Evolutionary conservation across 352 stramenopile genomes (phyloP).

Genomic region (Aphanomyces astaci): DNA sequence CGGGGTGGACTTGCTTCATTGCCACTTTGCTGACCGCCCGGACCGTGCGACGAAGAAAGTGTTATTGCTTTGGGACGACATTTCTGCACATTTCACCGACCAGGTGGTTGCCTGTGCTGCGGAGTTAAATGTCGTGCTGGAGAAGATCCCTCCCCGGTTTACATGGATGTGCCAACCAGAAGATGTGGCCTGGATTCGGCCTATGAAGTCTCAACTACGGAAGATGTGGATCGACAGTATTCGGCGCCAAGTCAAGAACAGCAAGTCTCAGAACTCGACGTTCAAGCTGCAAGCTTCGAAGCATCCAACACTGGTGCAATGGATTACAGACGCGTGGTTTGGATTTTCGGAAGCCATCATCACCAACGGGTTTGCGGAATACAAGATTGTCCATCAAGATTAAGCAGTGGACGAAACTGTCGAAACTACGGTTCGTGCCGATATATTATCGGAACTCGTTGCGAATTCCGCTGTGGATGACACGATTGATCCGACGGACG

Average conservation of each 20-base stretch:
- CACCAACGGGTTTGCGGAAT: too few species aligned
- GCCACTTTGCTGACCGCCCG: not conserved
- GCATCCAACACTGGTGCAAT: too few species aligned
- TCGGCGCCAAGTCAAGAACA: conserved; percentile 27
- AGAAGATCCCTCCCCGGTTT: conserved; percentile 9
- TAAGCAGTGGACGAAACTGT: not conserved
- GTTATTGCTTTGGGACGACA: conserved; percentile 10
- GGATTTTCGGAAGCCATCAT: too few species aligned
- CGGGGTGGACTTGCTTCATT: not conserved
- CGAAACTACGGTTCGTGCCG: not conserved
- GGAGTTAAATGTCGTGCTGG: not conserved
- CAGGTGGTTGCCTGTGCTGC: not conserved
- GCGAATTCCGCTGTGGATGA: not conserved
- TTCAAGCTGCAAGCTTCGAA: too few species aligned
- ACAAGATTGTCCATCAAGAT: too few species aligned
- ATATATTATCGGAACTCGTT: not conserved
- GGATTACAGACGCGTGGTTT: too few species aligned
- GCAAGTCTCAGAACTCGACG: conserved; percentile 27
- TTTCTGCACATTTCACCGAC: conserved; percentile 5
- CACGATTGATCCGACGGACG: not conserved
- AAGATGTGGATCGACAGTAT: conserved; percentile 27
- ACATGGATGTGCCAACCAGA: conserved; percentile 7
- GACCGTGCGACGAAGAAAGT: not conserved
- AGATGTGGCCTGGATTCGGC: conserved; percentile 10
- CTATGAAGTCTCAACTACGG: conserved; percentile 7